Base-by-base conservation (phyloP, 2,329 filamentous ascomycete species). In the Verticillium dahliae region DNA sequence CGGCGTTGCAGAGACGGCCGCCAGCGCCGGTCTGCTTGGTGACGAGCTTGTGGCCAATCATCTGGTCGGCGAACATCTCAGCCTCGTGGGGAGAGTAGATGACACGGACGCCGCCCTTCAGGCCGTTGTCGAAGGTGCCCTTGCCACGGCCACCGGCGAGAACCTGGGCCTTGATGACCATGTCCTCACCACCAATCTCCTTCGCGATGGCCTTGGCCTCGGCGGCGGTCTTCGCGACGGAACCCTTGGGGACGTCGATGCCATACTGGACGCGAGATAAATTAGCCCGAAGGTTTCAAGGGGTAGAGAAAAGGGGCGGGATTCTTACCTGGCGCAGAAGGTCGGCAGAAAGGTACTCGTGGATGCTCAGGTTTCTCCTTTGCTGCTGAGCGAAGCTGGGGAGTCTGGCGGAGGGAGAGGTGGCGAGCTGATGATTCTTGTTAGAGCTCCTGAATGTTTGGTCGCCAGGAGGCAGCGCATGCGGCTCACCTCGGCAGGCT, bases 91-190 rank as follows among this genome's bases (percentile, higher is more conserved):
- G 91, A 83, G 94, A 98, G 87, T 98, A 99, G 80, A 99, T 96
- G 73, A 99, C 93, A 72, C 95, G 89, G 71, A 99, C 95, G 82
- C 95, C 95, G 73, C 95, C 95, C 85, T 99, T 99, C 76, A 99
- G 89, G 72, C 95, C 95, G 80, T 97, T 98, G 82, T 97, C 92
- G 75, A 99, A 99, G 71, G 88, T 89, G 70, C 95, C 95, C 85
- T 99, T 99, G 80, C 95, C 95, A 83, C 95, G 90, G 68, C 95
- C 95, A 80, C 95, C 95, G 66, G 95, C 95, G 66, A 99, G 90
- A 65, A 99, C 95, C 83, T 99, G 95, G 65, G 95, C 95, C 87
- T 99, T 99, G 86, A 99, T 98, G 70, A 99, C 95, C 87, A 97
- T 94, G 78, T 99, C 95, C 75, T 96, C 94, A 71, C 85, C 90